Evolutionary conservation across 2,329 filamentous ascomycete genomes (phyloP).

Genomic region (Xylaria sp.): DNA sequence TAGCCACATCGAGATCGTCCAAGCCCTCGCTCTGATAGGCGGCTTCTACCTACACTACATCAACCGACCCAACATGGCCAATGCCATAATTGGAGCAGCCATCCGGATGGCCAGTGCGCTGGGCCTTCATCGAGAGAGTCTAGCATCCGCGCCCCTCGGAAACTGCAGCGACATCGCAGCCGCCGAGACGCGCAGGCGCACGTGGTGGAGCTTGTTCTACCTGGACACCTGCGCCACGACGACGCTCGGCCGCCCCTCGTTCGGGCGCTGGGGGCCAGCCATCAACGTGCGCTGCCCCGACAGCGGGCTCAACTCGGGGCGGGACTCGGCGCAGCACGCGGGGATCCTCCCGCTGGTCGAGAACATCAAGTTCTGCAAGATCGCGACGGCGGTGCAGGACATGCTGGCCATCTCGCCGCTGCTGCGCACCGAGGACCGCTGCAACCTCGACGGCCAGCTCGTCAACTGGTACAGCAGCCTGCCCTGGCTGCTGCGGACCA

Average conservation of each 20-base stretch:
- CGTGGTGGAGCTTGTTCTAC: conserved; percentile 81
- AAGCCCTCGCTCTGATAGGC: conserved; percentile 76
- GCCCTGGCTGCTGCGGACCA: conserved; percentile 71
- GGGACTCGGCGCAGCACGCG: conserved; percentile 67
- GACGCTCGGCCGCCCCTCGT: conserved; percentile 75
- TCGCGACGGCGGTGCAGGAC: conserved; percentile 81
- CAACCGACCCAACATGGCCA: conserved; percentile 80
- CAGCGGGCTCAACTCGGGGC: conserved; percentile 58
- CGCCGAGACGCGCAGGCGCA: conserved; percentile 70
- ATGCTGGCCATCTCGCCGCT: conserved; percentile 75
- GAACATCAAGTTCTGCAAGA: conserved; percentile 82
- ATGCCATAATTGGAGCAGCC: conserved; percentile 75
- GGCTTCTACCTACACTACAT: conserved; percentile 83
- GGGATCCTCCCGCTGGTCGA: conserved; percentile 77
- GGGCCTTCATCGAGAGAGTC: conserved; percentile 73
- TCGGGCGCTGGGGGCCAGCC: conserved; percentile 73
- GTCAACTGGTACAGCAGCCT: conserved; percentile 78
- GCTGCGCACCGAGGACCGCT: conserved; percentile 72
- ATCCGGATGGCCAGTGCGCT: conserved; percentile 79
- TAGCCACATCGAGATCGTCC: conserved; percentile 77
- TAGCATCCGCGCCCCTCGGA: conserved; percentile 51
- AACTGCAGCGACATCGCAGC: conserved; percentile 59
- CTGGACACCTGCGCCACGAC: conserved; percentile 79
- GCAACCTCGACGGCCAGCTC: conserved; percentile 73
- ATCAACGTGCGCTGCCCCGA: conserved; percentile 73